Percentiles rank a stretch among this genome's conserved stretches.
Evolutionary conservation across 257 asterid genomes (phyloP).

Genomic region (Sherardia arvensis): DNA sequence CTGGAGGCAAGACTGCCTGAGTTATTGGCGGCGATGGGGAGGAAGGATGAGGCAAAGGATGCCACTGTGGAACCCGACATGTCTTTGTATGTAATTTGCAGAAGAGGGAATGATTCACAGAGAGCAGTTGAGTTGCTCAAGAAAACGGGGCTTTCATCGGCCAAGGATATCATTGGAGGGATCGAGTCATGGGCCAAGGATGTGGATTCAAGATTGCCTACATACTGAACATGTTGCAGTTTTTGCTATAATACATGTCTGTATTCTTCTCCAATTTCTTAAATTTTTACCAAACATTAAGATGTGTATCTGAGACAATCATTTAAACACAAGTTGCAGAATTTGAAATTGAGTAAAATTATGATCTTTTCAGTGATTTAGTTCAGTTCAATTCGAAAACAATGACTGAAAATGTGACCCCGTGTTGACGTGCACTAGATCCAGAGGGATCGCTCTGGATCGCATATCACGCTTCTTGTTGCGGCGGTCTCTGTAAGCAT

Average conservation of each 20-base stretch:
- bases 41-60: slow-evolving; percentile 19
- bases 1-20: slow-evolving; percentile 47
- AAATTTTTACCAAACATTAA: too few species aligned
- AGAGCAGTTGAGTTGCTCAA: slow-evolving; percentile 71
- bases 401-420: too few species aligned
- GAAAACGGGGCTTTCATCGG: slow-evolving; percentile 34
- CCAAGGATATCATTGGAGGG: slow-evolving; percentile 68
- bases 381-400: too few species aligned
- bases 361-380: too few species aligned
- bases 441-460: slow-evolving; percentile 82
- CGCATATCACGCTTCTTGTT: slow-evolving; percentile 85
- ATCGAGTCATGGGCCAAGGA: slow-evolving; percentile 63
- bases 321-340: too few species aligned
- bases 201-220: slow-evolving; percentile 58
- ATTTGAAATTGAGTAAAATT: too few species aligned
- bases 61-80: slow-evolving; percentile 19
- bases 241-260: neutral
- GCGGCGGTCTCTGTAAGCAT: slow-evolving; percentile 71
- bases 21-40: slow-evolving; percentile 38
- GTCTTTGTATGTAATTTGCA: slow-evolving; percentile 64
- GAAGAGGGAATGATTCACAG: slow-evolving; percentile 96
- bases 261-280: too few species aligned
- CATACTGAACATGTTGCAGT: slow-evolving; percentile 27
- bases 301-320: too few species aligned
- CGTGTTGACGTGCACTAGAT: slow-evolving; percentile 80